phyloP scores from a whole-genome alignment of 768 basidiomycete species.

The Lenzites betulinus region DNA sequence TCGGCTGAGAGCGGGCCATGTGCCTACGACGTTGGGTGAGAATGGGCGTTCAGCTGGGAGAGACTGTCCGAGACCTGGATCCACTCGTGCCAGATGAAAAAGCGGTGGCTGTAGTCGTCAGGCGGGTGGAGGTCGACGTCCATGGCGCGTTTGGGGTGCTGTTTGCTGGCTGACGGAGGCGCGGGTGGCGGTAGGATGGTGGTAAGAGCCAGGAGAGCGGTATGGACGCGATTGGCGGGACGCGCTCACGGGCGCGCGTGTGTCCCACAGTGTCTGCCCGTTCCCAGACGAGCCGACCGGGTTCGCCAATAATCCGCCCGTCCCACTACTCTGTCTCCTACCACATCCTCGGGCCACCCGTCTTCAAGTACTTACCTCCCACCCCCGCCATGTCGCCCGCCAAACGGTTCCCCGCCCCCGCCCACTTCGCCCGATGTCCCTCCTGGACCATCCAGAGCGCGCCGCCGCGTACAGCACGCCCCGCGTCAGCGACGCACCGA shows the following conservation, averaged over 20 bases:
- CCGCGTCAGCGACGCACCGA: neutral
- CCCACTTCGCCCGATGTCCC: slow-evolving; percentile 17
- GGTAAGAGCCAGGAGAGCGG: slow-evolving; percentile 9
- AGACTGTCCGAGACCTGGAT: slow-evolving; percentile 54
- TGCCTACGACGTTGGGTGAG: slow-evolving; percentile 14
- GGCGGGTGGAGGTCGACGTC: slow-evolving; percentile 72
- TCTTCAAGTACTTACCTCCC: slow-evolving; percentile 21
- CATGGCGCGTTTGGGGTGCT: slow-evolving; percentile 33
- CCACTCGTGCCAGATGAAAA: slow-evolving; percentile 93
- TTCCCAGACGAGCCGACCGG: slow-evolving; percentile 17
- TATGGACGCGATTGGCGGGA: slow-evolving; percentile 11
- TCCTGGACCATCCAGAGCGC: slow-evolving; percentile 25
- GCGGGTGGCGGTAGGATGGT: neutral
- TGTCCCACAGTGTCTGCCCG: slow-evolving; percentile 17
- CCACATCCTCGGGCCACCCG: neutral
- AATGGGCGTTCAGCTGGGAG: neutral
- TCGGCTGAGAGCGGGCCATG: slow-evolving; percentile 73
- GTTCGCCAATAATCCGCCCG: slow-evolving; percentile 19
- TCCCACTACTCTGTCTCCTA: slow-evolving; percentile 26
- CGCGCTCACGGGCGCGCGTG: slow-evolving; percentile 21
- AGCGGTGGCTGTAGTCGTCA: slow-evolving; percentile 80
- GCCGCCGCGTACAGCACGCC: slow-evolving; percentile 8
- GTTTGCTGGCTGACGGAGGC: neutral
- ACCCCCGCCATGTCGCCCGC: slow-evolving; percentile 20
- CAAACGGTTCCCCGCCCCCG: slow-evolving; percentile 2